Evolutionary conservation across 495 filamentous ascomycete species (phyloP), one percentile per base, ranked within the genome.

Genomic region (Xylaria bambusicola): DNA sequence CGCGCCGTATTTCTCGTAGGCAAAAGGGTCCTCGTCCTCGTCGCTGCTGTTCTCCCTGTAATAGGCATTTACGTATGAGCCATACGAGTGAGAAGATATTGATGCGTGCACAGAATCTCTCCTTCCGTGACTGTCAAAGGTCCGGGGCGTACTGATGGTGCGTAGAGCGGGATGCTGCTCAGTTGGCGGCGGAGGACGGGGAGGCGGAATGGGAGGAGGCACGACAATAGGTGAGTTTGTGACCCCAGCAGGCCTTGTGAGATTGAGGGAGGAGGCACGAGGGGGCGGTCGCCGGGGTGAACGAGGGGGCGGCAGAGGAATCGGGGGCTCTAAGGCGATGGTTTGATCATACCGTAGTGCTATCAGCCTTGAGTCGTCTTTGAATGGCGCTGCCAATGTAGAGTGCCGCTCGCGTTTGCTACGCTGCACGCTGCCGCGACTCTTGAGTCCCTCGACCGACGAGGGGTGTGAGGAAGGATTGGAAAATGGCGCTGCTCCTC

Each of bases 261-360:
- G 40, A 58, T 63, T 27, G 66, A 60, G 29, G 58, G 62, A 33
- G 59, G 66, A 66, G 54, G 65, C 63, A 60, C 62, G 70, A 27
- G 59, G 66, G 48, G 65, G 65, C 54, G 64, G 67, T 52, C 63
- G 70, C 50, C 60, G 64, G 60, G 64, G 65, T 26, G 62, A 65
- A 40, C 64, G 53, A 74, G 74, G 68, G 26, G 76, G 73, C 56
- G 78, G 76, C 21, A 83, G 69, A 1, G 80, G 82, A 49, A 82
- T 82, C 6, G 84, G 83, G 27, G 81, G 79, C 63, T 84, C 76
- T 15, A 78, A 80, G 60, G 79, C 74, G 29, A 75, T 66, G 13
- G 82, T 83, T 61, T 83, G 73, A 61, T 84, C 80, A 69, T 86
- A 86, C 17, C 81, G 77, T 46, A 86, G 62, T 33, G 72, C 80